phyloP scores from a whole-genome alignment of 441 rosid species.

The Arabidopsis hybrid region DNA sequence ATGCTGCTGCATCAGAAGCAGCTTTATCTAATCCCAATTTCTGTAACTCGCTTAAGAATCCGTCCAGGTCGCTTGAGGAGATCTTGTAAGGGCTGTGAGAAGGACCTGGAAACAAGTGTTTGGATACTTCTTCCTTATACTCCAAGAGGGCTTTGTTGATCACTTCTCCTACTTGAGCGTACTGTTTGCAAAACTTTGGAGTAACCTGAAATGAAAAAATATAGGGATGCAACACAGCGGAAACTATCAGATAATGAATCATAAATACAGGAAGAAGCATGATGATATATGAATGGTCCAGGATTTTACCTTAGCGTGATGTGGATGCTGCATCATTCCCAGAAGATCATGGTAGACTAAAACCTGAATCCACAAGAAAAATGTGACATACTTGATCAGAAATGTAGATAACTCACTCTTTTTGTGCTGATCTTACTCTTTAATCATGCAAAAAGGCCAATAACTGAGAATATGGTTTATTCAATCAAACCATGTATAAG shows the following conservation, averaged over 20 bases:
- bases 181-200: conserved; percentile 95
- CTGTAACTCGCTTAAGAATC: conserved; percentile 69
- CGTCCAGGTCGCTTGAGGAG: conserved; percentile 54
- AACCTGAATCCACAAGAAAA: conserved; percentile 55
- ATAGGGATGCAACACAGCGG: background rate
- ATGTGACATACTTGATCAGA: conserved; percentile 1
- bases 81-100: conserved; percentile 82
- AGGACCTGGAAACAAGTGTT: conserved; percentile 76
- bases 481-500: too few relatives aligned
- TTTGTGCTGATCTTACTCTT: conserved; percentile 3
- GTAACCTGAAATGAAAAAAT: conserved; percentile 64
- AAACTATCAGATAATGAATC: conserved; percentile 21
- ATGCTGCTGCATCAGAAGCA: conserved; percentile 70
- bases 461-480: too few relatives aligned
- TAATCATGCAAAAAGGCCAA: background rate
- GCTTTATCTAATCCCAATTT: conserved; percentile 74
- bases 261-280: background rate
- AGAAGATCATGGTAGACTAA: conserved; percentile 90
- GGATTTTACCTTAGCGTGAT: conserved; percentile 83
- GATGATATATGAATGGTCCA: background rate
- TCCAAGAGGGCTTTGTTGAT: conserved; percentile 73
- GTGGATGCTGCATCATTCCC: conserved; percentile 96
- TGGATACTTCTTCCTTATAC: conserved; percentile 83
- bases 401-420: conserved; percentile 11
- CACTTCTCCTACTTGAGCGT: conserved; percentile 69